phyloP scores from a whole-genome alignment of 306 rosid species.

The Bauhinia variegata region DNA sequence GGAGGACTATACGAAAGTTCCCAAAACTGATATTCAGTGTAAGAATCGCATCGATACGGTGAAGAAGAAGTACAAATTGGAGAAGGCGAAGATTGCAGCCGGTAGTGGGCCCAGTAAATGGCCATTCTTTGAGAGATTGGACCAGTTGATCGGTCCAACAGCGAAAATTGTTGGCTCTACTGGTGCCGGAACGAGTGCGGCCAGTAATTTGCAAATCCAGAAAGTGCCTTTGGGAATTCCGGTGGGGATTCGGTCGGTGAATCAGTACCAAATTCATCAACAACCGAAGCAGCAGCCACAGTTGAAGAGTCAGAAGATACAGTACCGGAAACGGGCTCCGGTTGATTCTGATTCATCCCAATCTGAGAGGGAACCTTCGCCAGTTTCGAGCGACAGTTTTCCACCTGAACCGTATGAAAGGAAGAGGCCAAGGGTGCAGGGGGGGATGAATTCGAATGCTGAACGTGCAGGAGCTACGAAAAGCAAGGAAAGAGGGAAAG shows the following conservation, averaged over 20 bases:
- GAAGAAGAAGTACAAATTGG: constrained; percentile 91
- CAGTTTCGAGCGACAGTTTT: constrained; percentile 71
- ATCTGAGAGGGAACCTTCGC: constrained; percentile 56
- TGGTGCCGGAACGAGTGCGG: constrained; percentile 26
- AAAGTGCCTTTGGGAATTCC: constrained; percentile 78
- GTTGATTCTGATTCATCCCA: constrained; percentile 45
- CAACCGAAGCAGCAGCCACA: constrained; percentile 39
- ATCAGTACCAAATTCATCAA: constrained; percentile 44
- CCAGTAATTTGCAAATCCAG: constrained; percentile 37
- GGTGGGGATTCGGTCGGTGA: constrained; percentile 53
- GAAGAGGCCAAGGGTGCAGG: constrained; percentile 55
- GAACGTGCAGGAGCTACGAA: constrained; percentile 24
- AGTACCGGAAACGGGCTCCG: constrained; percentile 47
- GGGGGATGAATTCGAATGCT: constrained; percentile 37
- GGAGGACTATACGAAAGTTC: constrained; percentile 69
- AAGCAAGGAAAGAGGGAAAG: constrained; percentile 40
- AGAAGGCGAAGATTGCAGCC: constrained; percentile 74
- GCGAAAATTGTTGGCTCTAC: constrained; percentile 52
- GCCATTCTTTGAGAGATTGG: constrained; percentile 74
- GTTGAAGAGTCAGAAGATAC: constrained; percentile 51
- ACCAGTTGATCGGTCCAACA: constrained; percentile 70
- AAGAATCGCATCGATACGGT: constrained; percentile 97
- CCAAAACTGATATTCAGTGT: constrained; percentile 91
- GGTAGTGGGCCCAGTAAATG: constrained; percentile 71
- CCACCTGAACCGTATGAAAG: constrained; percentile 52